Conservation (phyloP, 2,329 filamentous ascomycete species). For the Pseudogymnoascus sp. region DNA sequence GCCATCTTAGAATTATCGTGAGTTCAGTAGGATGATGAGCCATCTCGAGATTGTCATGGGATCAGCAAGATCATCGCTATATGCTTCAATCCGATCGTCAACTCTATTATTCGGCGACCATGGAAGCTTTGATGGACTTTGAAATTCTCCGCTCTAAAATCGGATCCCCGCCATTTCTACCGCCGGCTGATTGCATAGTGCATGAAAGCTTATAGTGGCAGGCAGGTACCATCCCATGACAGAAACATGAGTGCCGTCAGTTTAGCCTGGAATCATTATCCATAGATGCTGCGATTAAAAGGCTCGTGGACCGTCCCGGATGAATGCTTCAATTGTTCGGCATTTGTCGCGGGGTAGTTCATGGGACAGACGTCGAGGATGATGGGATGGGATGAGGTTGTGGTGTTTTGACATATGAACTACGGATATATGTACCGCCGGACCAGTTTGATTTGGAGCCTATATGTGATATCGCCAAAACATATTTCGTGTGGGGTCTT, state of each 20-base stretch:
- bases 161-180: conserved; percentile 2
- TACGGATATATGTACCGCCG: neutral
- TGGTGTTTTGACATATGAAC: neutral
- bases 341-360: neutral
- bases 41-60: too few species aligned
- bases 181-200: neutral
- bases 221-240: conserved; percentile 5
- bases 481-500: neutral
- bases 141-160: neutral
- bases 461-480: neutral
- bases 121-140: neutral
- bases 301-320: neutral
- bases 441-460: neutral
- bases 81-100: neutral
- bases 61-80: neutral
- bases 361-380: neutral
- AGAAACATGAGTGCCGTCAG: neutral
- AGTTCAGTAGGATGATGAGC: neutral
- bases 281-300: neutral
- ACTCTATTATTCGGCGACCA: neutral
- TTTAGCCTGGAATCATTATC: neutral
- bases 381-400: neutral
- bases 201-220: conserved; percentile 1
- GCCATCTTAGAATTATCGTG: neutral
- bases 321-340: neutral